Base-by-base conservation (phyloP, 495 filamentous ascomycete species). In the Penicillium soppii region DNA sequence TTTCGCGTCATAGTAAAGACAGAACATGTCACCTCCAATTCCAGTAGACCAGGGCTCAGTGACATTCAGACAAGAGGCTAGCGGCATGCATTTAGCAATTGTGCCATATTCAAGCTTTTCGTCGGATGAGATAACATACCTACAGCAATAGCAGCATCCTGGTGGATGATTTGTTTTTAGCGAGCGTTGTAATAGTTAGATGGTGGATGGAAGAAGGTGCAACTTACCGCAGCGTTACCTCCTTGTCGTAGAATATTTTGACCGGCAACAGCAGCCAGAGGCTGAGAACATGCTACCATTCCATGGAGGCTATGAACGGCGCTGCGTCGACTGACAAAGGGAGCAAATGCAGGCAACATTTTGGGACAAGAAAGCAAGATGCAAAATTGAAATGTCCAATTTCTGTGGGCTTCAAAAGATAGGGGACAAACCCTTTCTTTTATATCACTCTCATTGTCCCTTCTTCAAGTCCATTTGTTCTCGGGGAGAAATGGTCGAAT, bases 21-120 rank as follows among this genome's bases (percentile, higher is more conserved):
- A 95, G 77, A 98, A 98, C 84, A 96, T 91, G 71, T 98, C 94
- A 26, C 94, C 94, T 51, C 95, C 94, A 54, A 98, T 96, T n/a
- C 94, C 94, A 3, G 94, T 97, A 1, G 87, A 91, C 33, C 85
- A 82, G 10, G 94, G 95, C 62, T 98, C 95, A 3, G 95, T 95
- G 67, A 97, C 83, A 70, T 96, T 97, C 22, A 98, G 71, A 21
- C 81, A 89, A 29, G 94, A 92, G 36, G 91, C 89, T 79, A n/a
- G 9, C 15, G 46, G 12, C 13, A 53, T 22, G n/a, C 16, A 4
- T 29, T 53, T n/a, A 53, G 50, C 46, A n/a, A n/a, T n/a, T n/a
- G n/a, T 21, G n/a, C n/a, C n/a, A n/a, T n/a, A n/a, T n/a, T n/a
- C n/a, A n/a, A n/a, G n/a, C n/a, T n/a, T n/a, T n/a, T n/a, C n/a